Conservation (phyloP, 352 stramenopile species). For the Pythium monospermum region DNA sequence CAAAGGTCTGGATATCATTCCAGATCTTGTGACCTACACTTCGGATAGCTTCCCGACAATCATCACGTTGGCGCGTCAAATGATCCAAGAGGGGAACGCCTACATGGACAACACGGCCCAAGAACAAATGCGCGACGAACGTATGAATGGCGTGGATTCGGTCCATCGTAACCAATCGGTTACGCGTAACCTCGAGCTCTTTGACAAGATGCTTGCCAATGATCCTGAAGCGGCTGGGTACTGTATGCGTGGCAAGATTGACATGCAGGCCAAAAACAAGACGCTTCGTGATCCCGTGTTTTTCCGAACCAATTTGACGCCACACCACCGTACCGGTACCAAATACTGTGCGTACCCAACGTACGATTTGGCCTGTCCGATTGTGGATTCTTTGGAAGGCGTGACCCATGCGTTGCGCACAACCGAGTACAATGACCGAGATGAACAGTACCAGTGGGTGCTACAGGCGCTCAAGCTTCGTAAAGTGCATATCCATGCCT, state of each 20-base stretch:
- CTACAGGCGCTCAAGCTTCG: constrained; percentile 81
- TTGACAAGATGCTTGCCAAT: constrained; percentile 95
- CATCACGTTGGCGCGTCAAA: constrained; percentile 88
- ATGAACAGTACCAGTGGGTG: constrained; percentile 98
- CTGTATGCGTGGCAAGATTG: constrained; percentile 91
- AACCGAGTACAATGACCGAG: constrained; percentile 99
- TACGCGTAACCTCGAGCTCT: constrained; percentile 90
- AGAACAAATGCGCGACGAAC: constrained; percentile 95
- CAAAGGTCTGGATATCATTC: constrained; percentile 73
- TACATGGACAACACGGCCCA: constrained; percentile 99
- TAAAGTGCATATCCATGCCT: constrained; percentile 90
- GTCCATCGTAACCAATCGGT: constrained; percentile 85
- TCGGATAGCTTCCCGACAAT: constrained; percentile 98
- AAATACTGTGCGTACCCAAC: constrained; percentile 99
- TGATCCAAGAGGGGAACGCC: constrained; percentile 94
- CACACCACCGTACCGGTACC: constrained; percentile 89
- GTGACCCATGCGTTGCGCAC: constrained; percentile 98
- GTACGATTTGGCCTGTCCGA: constrained; percentile 99
- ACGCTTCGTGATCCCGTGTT: constrained; percentile 86
- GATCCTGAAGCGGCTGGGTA: constrained; percentile 70
- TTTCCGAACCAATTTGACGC: constrained; percentile 79
- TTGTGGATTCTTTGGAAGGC: constrained; percentile 98
- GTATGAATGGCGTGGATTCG: constrained; percentile 91
- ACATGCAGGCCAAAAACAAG: constrained; percentile 92
- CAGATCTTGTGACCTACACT: constrained; percentile 92